phyloP scores from a whole-genome alignment of 371 early-diverging fungal genomes.

The Rhizopus arrhizus region DNA sequence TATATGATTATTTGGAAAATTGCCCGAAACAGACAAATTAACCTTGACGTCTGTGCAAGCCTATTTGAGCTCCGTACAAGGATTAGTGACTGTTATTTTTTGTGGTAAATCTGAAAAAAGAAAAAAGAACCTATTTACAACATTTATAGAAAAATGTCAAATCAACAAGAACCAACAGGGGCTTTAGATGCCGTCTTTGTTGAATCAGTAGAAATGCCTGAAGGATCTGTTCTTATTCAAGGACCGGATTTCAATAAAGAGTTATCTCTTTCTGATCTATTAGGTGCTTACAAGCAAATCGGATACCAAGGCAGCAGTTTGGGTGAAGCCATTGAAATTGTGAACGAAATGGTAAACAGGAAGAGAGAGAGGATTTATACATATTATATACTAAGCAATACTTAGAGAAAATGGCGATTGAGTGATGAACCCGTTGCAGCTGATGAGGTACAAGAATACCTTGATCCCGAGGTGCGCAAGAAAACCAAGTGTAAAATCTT shows the following conservation, averaged over 20 bases:
- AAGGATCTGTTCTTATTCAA: constrained; percentile 64
- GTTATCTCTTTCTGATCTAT: constrained; percentile 61
- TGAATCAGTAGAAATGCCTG: constrained; percentile 69
- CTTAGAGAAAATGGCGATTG: constrained; percentile 80
- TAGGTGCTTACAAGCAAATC: constrained; percentile 73
- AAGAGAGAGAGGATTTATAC: neutral
- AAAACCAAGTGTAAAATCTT: constrained; percentile 92
- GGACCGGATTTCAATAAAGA: constrained; percentile 92
- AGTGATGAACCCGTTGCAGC: constrained; percentile 78
- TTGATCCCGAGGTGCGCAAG: constrained; percentile 65
- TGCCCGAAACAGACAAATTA: no score
- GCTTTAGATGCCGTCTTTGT: constrained; percentile 72
- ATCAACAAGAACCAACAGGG: constrained; percentile 21
- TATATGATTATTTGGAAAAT: no score
- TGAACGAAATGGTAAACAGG: constrained; percentile 83
- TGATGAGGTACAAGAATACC: constrained; percentile 69
- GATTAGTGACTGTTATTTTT: no score
- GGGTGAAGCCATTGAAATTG: constrained; percentile 84
- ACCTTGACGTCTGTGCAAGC: no score
- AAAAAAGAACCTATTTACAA: no score
- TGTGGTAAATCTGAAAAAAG: no score
- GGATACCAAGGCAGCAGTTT: constrained; percentile 94
- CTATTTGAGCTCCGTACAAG: no score
- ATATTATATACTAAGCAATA: neutral
- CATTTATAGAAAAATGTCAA: constrained; percentile 5